These are phyloP conservation scores for Dittrichia graveolens DNA, from an alignment of 129 eudicot species.

Conservation along the genomic window DNA sequence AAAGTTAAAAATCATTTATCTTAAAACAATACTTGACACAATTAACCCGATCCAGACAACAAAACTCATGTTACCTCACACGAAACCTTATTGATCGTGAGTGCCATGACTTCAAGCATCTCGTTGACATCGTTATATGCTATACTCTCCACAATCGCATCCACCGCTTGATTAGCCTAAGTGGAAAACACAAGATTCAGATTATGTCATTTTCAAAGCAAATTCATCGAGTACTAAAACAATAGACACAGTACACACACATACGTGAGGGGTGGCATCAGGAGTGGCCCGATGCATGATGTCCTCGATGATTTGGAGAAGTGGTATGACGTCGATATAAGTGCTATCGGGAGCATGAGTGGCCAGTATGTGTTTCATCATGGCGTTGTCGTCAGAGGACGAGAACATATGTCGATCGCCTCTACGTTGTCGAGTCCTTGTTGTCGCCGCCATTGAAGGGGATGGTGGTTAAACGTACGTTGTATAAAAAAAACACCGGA, in stretches of 20 bases:
- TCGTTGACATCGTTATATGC: constrained; percentile 51
- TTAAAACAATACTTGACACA: too few species aligned
- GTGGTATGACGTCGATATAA: constrained; percentile 54
- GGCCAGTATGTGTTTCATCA: constrained; percentile 64
- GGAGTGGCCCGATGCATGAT: constrained; percentile 57
- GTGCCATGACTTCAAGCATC: constrained; percentile 60
- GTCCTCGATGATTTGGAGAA: constrained; percentile 72
- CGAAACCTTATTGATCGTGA: constrained; percentile 61
- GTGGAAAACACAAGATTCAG: background rate
- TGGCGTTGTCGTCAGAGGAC: constrained; percentile 65
- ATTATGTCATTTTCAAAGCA: background rate
- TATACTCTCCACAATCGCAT: constrained; percentile 49
- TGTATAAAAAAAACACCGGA: background rate
- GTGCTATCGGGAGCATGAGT: constrained; percentile 76
- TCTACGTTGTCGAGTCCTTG: constrained; percentile 36
- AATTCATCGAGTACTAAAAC: background rate
- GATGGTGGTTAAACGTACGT: background rate
- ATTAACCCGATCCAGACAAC: too few species aligned
- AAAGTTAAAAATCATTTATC: background rate
- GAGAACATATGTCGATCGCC: constrained; percentile 56
- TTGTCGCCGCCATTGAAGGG: constrained; percentile 39
- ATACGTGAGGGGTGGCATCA: constrained; percentile 24
- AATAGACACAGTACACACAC: background rate
- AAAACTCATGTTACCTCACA: constrained; percentile 57
- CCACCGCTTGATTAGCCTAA: constrained; percentile 58